phyloP scores from a whole-genome alignment of 495 filamentous ascomycete genomes.

The Aspergillus ostianus region DNA sequence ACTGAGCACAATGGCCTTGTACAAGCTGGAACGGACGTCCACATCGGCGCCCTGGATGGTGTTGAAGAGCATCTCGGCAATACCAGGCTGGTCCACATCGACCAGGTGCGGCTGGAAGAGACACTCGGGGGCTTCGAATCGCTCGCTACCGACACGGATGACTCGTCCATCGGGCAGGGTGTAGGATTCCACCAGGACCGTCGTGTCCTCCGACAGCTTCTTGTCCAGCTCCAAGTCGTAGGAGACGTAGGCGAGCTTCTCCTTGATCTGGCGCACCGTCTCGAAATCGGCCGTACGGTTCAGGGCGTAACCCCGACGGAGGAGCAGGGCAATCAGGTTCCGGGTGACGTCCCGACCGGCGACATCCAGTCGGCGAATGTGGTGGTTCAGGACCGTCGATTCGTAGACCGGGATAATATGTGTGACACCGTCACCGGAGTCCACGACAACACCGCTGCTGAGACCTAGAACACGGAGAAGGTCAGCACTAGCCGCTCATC shows the following conservation, averaged over 20 bases:
- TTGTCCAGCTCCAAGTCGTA: slow-evolving; percentile 98
- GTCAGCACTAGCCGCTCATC: slow-evolving; percentile 8
- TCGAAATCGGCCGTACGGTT: slow-evolving; percentile 99
- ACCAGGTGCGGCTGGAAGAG: slow-evolving; percentile 98
- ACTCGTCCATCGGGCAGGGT: slow-evolving; percentile 94
- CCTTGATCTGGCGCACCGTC: slow-evolving; percentile 98
- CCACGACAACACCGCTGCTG: slow-evolving; percentile 93
- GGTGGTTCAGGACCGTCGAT: slow-evolving; percentile 94
- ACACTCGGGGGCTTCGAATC: slow-evolving; percentile 97
- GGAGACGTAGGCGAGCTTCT: slow-evolving; percentile 99
- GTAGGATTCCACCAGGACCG: slow-evolving; percentile 94
- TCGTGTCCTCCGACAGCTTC: slow-evolving; percentile 94
- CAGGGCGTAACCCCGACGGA: slow-evolving; percentile 92
- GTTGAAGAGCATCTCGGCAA: slow-evolving; percentile 96
- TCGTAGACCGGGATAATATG: slow-evolving; percentile 99
- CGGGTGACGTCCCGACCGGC: slow-evolving; percentile 96
- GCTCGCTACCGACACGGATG: slow-evolving; percentile 91
- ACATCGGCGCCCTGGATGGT: slow-evolving; percentile 96
- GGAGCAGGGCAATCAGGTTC: slow-evolving; percentile 92
- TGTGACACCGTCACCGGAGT: slow-evolving; percentile 96
- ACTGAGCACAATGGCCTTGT: slow-evolving; percentile 95
- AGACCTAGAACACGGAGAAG: slow-evolving; percentile 58
- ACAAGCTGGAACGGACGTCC: slow-evolving; percentile 87
- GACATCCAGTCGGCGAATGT: slow-evolving; percentile 89
- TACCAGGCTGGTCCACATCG: slow-evolving; percentile 95